phyloP scores from a whole-genome alignment of 257 asterid genomes.

The Scutellaria minor region DNA sequence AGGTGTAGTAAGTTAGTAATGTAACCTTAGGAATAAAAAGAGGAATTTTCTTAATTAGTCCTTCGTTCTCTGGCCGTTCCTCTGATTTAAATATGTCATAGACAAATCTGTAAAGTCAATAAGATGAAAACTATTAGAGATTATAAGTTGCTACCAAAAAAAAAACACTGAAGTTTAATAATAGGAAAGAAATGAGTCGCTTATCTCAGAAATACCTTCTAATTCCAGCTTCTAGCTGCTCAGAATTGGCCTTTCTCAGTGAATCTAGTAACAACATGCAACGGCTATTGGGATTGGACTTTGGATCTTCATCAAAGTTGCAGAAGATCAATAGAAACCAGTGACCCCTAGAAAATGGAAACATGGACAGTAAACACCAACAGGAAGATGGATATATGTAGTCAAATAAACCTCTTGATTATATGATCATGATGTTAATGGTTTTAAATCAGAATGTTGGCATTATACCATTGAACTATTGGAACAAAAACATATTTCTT shows the following conservation, averaged over 20 bases:
- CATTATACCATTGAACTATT: conserved; percentile 43
- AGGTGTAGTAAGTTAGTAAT: conserved; percentile 23
- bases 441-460: conserved; percentile 12
- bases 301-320: conserved; percentile 53
- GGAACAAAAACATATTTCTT: conserved; percentile 53
- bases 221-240: conserved; percentile 60
- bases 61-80: conserved; percentile 42
- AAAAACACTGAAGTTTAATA: neutral
- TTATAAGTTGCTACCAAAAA: neutral
- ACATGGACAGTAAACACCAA: conserved; percentile 19
- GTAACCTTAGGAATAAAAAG: conserved; percentile 62
- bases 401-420: neutral
- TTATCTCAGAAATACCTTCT: conserved; percentile 48
- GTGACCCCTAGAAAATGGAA: conserved; percentile 57
- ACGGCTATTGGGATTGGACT: conserved; percentile 43
- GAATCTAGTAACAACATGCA: conserved; percentile 82
- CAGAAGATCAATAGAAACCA: conserved; percentile 86
- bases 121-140: neutral
- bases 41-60: conserved; percentile 49
- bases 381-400: neutral
- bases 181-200: neutral
- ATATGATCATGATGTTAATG: neutral
- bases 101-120: conserved; percentile 51
- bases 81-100: conserved; percentile 47
- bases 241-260: conserved; percentile 38